A percentile compares a stretch with the other conserved stretches of the same genome.
Conservation (phyloP, 208 protist species). For the Acanthamoeba castellanii region DNA sequence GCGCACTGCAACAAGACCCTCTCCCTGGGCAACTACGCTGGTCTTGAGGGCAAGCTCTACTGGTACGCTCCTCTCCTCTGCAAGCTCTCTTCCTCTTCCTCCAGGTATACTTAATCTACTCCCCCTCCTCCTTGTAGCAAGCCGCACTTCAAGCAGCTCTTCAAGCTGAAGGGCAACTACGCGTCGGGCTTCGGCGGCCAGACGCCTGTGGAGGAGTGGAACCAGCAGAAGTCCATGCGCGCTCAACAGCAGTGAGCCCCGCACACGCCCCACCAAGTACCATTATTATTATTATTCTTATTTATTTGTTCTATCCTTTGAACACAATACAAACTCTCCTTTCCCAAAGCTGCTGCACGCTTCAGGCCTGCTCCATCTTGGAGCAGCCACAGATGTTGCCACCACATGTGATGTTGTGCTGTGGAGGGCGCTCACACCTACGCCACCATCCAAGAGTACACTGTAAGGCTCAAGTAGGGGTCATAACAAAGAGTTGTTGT, state of each 20-base stretch:
- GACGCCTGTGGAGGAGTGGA: conserved; percentile 65
- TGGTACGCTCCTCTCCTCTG: conserved; percentile 63
- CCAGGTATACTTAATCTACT: background rate
- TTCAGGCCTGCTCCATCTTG: too few species aligned
- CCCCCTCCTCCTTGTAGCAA: conserved; percentile 73
- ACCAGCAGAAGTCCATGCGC: conserved; percentile 56
- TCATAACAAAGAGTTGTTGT: too few species aligned
- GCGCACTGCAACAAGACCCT: conserved; percentile 85
- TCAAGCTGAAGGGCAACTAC: conserved; percentile 85
- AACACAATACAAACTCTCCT: too few species aligned
- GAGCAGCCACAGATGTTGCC: too few species aligned
- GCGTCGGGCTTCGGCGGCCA: conserved; percentile 66
- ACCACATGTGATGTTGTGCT: too few species aligned
- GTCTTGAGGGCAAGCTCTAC: conserved; percentile 82
- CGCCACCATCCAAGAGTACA: too few species aligned
- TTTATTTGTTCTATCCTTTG: too few species aligned
- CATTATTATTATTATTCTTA: too few species aligned
- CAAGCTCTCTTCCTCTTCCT: background rate
- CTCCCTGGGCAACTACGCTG: conserved; percentile 82
- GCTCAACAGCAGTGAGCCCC: conserved; percentile 6
- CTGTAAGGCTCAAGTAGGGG: too few species aligned
- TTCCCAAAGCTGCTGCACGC: too few species aligned
- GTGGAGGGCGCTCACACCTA: too few species aligned
- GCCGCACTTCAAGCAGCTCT: conserved; percentile 85
- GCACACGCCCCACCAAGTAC: too few species aligned